Conservation (phyloP, 352 stramenopile species). For the Phytophthora pisi region DNA sequence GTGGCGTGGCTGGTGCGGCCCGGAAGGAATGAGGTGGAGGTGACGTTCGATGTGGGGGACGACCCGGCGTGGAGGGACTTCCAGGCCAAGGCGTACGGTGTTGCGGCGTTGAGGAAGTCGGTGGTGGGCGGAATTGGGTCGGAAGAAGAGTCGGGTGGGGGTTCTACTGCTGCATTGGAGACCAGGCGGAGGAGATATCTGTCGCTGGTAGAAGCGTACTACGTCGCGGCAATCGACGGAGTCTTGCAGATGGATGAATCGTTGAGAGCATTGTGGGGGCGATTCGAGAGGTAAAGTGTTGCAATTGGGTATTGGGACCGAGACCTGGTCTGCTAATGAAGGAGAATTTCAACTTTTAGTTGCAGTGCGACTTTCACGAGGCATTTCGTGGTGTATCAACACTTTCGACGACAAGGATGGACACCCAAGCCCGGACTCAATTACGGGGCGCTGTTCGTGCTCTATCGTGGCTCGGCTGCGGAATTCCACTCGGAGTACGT, state of each 20-base stretch:
- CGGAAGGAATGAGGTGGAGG: constrained; percentile 14
- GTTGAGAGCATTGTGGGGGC: constrained; percentile 39
- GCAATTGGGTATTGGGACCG: background rate
- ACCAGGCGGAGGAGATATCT: constrained; percentile 33
- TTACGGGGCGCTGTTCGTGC: constrained; percentile 71
- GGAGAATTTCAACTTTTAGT: constrained; percentile 5
- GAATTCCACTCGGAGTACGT: constrained; percentile 80
- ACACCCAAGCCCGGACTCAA: constrained; percentile 63
- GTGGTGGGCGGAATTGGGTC: constrained; percentile 1
- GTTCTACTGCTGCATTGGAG: no score
- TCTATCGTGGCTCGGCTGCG: constrained; percentile 63
- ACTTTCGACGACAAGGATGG: constrained; percentile 66
- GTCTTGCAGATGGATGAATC: constrained; percentile 28
- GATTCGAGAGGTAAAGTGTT: constrained; percentile 39
- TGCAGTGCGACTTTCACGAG: constrained; percentile 39
- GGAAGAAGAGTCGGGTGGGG: background rate
- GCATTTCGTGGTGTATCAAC: constrained; percentile 56
- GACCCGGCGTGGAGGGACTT: constrained; percentile 21
- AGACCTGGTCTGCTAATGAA: background rate
- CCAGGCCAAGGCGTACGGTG: constrained; percentile 20
- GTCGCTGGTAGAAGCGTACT: constrained; percentile 58
- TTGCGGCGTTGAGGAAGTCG: constrained; percentile 2
- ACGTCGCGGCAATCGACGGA: constrained; percentile 35
- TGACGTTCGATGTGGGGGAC: constrained; percentile 30
- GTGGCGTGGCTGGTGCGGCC: constrained; percentile 31